Conservation (phyloP, 768 basidiomycete species). For the Aureoboletus auriporus region DNA sequence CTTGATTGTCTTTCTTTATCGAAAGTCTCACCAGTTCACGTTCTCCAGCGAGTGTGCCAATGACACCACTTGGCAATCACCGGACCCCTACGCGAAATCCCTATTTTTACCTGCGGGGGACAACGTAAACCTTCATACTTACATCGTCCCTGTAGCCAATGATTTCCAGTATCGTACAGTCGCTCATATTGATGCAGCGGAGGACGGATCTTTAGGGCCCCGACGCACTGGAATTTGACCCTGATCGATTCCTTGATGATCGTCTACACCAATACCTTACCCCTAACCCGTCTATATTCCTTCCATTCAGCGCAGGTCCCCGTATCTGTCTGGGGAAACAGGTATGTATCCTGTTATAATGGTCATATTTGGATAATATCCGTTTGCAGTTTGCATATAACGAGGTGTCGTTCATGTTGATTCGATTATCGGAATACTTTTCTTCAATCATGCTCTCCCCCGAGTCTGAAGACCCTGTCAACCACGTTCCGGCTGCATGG, state of each 20-base stretch:
- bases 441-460: slow-evolving; percentile 17
- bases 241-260: slow-evolving; percentile 38
- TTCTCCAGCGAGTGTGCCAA: slow-evolving; percentile 16
- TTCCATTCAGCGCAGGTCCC: slow-evolving; percentile 41
- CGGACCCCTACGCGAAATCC: slow-evolving; percentile 20
- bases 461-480: slow-evolving; percentile 27
- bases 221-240: slow-evolving; percentile 35
- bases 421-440: slow-evolving; percentile 27
- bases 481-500: slow-evolving; percentile 28
- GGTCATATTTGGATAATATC: neutral
- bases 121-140: slow-evolving; percentile 10
- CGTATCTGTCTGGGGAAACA: slow-evolving; percentile 37
- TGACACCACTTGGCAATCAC: slow-evolving; percentile 24
- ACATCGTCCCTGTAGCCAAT: neutral
- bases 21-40: neutral
- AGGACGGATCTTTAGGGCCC: slow-evolving; percentile 36
- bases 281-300: slow-evolving; percentile 39
- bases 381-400: slow-evolving; percentile 32
- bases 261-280: slow-evolving; percentile 32
- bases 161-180: slow-evolving; percentile 20
- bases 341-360: slow-evolving; percentile 11
- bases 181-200: slow-evolving; percentile 34
- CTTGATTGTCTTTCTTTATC: neutral
- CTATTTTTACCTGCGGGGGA: slow-evolving; percentile 27
- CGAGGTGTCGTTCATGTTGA: slow-evolving; percentile 31